phyloP scores from a whole-genome alignment of 192 early-diverging fungal genomes.

The Coemansia interrupta region DNA sequence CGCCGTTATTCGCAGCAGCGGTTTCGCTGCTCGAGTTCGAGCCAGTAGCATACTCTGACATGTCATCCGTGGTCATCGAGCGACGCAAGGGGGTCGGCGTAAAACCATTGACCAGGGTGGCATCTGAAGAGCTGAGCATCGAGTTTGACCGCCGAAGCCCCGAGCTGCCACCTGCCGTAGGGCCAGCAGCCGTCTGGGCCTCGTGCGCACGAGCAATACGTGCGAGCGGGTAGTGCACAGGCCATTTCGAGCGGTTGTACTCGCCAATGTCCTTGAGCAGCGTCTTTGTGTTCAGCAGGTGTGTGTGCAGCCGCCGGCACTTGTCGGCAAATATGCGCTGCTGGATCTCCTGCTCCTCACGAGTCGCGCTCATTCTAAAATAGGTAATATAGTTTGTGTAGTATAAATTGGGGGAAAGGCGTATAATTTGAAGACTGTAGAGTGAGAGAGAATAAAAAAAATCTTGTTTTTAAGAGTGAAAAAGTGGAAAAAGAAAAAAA shows the following conservation, averaged over 20 bases:
- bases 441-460: not conserved
- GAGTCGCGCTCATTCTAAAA: conserved; percentile 14
- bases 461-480: not conserved
- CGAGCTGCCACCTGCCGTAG: not conserved
- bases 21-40: conserved; percentile 3
- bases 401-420: not conserved
- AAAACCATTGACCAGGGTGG: conserved; percentile 15
- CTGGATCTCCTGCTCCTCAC: conserved; percentile 42
- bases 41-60: conserved; percentile 6
- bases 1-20: conserved; percentile 17
- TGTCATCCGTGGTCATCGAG: conserved; percentile 28
- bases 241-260: conserved; percentile 63
- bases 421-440: not conserved
- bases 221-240: conserved; percentile 64
- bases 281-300: conserved; percentile 62
- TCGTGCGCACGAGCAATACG: conserved; percentile 19
- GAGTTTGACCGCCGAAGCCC: conserved; percentile 37
- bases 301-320: conserved; percentile 63
- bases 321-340: conserved; percentile 74
- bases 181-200: not conserved
- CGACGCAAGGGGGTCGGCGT: conserved; percentile 26
- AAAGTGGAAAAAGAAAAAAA: too few relatives aligned
- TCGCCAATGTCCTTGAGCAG: conserved; percentile 69
- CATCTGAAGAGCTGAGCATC: conserved; percentile 16
- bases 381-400: not conserved